Evolutionary conservation across 805 yeast species (phyloP), one percentile per base, ranked within the genome.

Genomic region (Saccharomycopsis fodiens): DNA sequence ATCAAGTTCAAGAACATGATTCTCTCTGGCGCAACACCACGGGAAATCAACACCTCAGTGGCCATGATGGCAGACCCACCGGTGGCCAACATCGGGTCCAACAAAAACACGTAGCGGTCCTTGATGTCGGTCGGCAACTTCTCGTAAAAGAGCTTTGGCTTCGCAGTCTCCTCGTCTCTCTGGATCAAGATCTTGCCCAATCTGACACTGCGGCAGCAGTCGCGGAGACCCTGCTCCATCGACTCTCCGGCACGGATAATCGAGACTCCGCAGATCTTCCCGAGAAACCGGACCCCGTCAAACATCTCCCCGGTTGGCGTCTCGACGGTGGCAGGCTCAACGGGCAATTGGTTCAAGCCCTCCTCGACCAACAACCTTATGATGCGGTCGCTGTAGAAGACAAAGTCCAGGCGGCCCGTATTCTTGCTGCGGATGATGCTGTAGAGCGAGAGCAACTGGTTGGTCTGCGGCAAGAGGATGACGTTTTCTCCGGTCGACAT

Each of bases 61-160:
- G 97, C 99, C 93, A 89, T 85, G 64, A 87, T 78, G 16, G 97
- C 98, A 51, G 96, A 85, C 42, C 98, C 98, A 55, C 98, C 98
- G 16, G 99, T 93, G 29, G 99, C 99, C 60, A 93, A 75, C 94
- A 93, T 85, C 47, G 99, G 98, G 60, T 93, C 99, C 54, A 93
- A 71, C 57, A 93, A 67, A 60, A 93, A 85, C 22, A 93, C 97
- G 57, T 80, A 93, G 55, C 98, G 74, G 15, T 84, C 84, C 37
- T 82, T 67, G 54, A 93, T 91, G 59, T 93, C 98, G 52, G 80
- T 86, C 16, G 99, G 99, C 52, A 93, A 73, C 63, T 93, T 93
- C 57, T 85, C 96, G 63, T 89, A 93, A 66, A 83, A 93, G 45
- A 93, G 69, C 62, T 87, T 85, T 36, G 98, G 97, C 56, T 74